Base-by-base conservation (phyloP, 495 filamentous ascomycete genomes). In the Delitschia confertaspora region DNA sequence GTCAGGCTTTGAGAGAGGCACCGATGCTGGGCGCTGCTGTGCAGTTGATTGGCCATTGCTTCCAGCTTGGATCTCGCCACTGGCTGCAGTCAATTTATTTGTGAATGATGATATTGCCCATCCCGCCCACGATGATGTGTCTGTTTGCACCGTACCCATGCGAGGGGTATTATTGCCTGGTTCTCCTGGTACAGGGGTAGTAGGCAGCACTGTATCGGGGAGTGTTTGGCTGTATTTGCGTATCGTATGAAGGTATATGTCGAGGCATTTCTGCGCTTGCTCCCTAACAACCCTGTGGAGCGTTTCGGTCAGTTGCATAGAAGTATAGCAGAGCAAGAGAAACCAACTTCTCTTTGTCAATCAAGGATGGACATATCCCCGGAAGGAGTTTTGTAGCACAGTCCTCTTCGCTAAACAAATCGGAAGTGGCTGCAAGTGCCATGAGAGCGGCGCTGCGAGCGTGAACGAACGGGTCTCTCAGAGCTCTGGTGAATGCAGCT, bases 91-190 rank as follows among this genome's bases (percentile, higher is more conserved):
- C 20, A 98, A 59, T 56, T 93, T 95, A 62, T 95, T 95, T 3
- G 91, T 95, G 63, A 98, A 95, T n/a, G 85, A 93, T 2, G 91
- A 95, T 33, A 98, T 94, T 0, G 91, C 91, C 91, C 91, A 98
- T 30, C 93, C 91, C 4, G 89, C 78, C 93, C 89, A 95, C 18
- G 79, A 75, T n/a, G n/a, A n/a, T 10, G 78, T 76, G 42, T 82
- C 77, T 40, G 70, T 76, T 8, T 82, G 79, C 4, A 77, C 72
- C 1, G 84, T 91, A 43, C 79, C 81, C 68, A 93, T 88, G 16
- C 84, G 75, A 3, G 83, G 78, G 17, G 54, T 36, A 22, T 25
- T 53, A 1, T 61, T 25, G 2, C 53, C 65, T 22, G 66, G 64
- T 35, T 65, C 45, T 32, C 60, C 46, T 9, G 60, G 31, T 8